Evolutionary conservation across 139 green algal genomes (phyloP), one percentile per base, ranked within the genome.

Genomic region (Asterochloris erici): DNA sequence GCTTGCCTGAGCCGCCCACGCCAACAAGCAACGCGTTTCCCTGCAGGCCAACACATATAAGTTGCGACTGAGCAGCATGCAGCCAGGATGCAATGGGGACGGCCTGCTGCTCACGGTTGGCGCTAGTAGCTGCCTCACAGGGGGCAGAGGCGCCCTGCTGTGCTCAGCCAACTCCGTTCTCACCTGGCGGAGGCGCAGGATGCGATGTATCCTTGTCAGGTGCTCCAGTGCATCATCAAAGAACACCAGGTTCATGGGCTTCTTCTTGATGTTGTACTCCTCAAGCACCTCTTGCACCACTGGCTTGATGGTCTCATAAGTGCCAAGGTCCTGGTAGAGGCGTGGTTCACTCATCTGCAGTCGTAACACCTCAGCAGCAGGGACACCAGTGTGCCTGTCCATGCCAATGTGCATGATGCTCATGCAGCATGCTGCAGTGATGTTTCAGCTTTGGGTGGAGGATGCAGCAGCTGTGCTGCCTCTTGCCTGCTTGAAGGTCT

Each of bases 171-270:
- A 73, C 4, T 21, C 0, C 11, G 14, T 10, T 17, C 15, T 73
- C 11, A 78, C 74, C 76, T 87, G 75, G 19, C 82, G 88, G 77
- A 95, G 85, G 29, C 91, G 81, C 23, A 96, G 84, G 27, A 93
- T 95, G 75, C 93, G 85, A 83, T 92, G 89, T 66, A 97, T 94
- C 83, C 93, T 89, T 12, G 90, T 93, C 38, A 95, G 83, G 85
- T 97, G 93, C 90, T 97, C 93, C 70, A 97, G 85, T 60, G 92
- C 92, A 81, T 97, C 91, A 74, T 95, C 90, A 84, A 97, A 97
- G 85, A 97, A 93, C 19, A 97, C 93, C 27, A 97, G 87, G 71
- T 90, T 92, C 88, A 95, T 94, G 28, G 83, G 82, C 83, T 95
- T 95, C 63, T 84, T 81, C 83, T 92, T 93, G 60, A 61, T 38